A percentile compares a stretch with the other conserved stretches of the same genome.
phyloP scores from a whole-genome alignment of 306 rosid genomes.

The Trifolium repens region DNA sequence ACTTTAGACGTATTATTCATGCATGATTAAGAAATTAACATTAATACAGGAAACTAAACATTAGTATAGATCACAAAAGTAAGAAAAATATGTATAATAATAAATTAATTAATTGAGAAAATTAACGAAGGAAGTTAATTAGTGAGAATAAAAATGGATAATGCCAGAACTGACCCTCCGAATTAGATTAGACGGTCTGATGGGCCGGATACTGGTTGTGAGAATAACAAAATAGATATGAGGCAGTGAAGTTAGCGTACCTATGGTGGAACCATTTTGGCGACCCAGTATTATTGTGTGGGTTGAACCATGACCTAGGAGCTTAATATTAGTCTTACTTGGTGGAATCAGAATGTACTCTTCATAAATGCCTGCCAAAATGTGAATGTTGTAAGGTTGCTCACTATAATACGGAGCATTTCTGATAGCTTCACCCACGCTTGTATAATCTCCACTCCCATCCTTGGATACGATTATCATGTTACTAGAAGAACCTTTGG shows the following conservation, averaged over 20 bases:
- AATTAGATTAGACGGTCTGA: too few species aligned
- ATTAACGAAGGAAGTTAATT: too few species aligned
- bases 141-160: too few species aligned
- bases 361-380: slow-evolving; percentile 43
- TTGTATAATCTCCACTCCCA: slow-evolving; percentile 41
- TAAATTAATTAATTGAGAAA: too few species aligned
- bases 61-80: too few species aligned
- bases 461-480: slow-evolving; percentile 40
- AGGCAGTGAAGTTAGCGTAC: not conserved
- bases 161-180: too few species aligned
- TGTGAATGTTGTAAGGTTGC: slow-evolving; percentile 30
- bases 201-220: too few species aligned
- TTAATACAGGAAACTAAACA: too few species aligned
- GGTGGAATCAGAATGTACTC: slow-evolving; percentile 41
- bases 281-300: slow-evolving; percentile 24
- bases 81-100: too few species aligned
- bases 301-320: slow-evolving; percentile 42
- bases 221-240: not conserved
- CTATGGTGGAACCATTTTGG: slow-evolving; percentile 44
- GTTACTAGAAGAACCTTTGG: not conserved
- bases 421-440: slow-evolving; percentile 44
- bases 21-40: too few species aligned
- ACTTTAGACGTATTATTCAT: too few species aligned
- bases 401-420: slow-evolving; percentile 34
- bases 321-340: slow-evolving; percentile 41